Conservation (phyloP, 148 eudicot genomes). For the Bassia scoparia region DNA sequence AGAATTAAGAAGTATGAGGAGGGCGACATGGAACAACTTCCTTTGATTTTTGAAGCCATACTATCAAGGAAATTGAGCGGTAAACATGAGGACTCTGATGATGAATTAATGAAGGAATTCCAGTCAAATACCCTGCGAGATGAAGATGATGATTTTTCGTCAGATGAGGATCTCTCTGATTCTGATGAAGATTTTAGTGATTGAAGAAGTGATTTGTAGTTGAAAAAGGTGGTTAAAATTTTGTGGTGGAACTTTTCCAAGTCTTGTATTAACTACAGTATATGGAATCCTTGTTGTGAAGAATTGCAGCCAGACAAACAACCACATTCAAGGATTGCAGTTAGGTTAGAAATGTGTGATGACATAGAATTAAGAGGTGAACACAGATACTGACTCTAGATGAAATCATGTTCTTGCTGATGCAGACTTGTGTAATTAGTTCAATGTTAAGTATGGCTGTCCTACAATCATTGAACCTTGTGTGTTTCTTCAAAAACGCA, state of each 20-base stretch:
- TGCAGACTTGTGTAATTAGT: no score
- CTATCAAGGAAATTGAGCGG: slow-evolving; percentile 45
- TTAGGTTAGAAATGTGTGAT: no score
- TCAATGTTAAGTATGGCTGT: no score
- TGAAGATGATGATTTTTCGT: slow-evolving; percentile 12
- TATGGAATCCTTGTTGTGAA: not conserved
- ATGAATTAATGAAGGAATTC: slow-evolving; percentile 46
- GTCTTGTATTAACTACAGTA: no score
- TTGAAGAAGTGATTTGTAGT: not conserved
- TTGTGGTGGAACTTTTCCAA: not conserved
- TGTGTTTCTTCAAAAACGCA: no score
- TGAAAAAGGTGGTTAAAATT: not conserved
- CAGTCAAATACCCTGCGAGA: slow-evolving; percentile 12
- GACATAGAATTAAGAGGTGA: no score
- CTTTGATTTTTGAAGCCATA: slow-evolving; percentile 51
- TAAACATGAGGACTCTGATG: slow-evolving; percentile 49
- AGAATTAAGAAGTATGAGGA: slow-evolving; percentile 35
- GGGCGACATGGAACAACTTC: slow-evolving; percentile 50
- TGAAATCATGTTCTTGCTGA: no score
- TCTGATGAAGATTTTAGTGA: slow-evolving; percentile 14
- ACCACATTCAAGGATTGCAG: no score
- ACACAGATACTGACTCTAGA: no score
- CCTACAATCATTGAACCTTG: no score
- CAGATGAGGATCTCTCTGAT: not conserved
- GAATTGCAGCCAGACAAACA: no score